A percentile compares a stretch with the other conserved stretches of the same genome.
Evolutionary conservation across 2,329 filamentous ascomycete species (phyloP).

Genomic region (Chrysoporthe puriensis): DNA sequence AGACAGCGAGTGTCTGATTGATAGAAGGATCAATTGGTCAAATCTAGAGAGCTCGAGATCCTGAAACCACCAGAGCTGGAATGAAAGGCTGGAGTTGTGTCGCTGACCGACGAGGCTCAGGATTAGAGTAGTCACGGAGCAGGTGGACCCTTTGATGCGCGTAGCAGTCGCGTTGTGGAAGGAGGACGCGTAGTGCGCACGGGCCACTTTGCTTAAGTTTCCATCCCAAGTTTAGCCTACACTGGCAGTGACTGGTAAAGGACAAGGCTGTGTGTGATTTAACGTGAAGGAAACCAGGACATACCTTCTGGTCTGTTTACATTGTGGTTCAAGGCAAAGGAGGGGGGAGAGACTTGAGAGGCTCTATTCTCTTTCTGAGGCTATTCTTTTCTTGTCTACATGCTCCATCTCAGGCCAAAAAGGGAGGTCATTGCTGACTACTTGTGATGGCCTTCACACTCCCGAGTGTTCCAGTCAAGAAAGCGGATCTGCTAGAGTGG

Average conservation of each 20-base stretch:
- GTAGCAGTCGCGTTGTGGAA: slow-evolving; percentile 13
- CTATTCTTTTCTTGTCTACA: not conserved
- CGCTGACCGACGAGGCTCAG: not conserved
- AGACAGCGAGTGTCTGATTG: not conserved
- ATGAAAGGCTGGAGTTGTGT: not conserved
- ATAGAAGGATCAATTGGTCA: not conserved
- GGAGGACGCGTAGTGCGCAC: slow-evolving; percentile 14
- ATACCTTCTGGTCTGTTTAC: not conserved
- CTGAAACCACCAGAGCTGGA: not conserved
- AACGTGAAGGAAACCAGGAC: not conserved
- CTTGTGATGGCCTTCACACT: not conserved
- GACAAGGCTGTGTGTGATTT: not conserved
- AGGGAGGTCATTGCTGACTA: not conserved
- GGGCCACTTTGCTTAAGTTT: slow-evolving; percentile 12
- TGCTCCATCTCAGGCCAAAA: not conserved
- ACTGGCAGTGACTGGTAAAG: not conserved
- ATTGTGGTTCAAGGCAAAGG: not conserved
- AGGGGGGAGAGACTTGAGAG: not conserved
- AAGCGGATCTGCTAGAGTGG: not conserved
- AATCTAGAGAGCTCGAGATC: not conserved
- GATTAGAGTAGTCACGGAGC: not conserved
- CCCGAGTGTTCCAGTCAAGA: not conserved
- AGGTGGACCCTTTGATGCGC: slow-evolving; percentile 11
- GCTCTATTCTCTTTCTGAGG: not conserved
- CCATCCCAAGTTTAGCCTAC: not conserved